Evolutionary conservation across 768 basidiomycete genomes (phyloP).

Genomic region (Gyrodon lividus): DNA sequence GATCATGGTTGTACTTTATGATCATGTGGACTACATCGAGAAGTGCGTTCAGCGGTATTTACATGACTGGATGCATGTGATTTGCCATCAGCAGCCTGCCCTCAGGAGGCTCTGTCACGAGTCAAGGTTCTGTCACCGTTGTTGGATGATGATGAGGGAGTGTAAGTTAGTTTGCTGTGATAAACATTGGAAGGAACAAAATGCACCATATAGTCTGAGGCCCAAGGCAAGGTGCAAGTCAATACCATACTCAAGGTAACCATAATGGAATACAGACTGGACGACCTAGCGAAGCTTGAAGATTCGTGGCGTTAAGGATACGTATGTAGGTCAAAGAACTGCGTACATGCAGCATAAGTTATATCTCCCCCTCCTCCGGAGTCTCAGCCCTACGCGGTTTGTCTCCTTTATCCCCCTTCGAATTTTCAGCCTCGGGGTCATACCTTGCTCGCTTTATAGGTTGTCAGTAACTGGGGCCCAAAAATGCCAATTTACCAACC

Average conservation of each 20-base stretch:
- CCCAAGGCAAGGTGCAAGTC: neutral
- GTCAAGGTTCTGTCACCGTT: no score
- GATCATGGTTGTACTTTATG: no score
- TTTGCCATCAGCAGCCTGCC: no score
- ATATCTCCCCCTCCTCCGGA: conserved; percentile 89
- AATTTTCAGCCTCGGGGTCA: conserved; percentile 45
- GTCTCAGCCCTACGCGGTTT: conserved; percentile 60
- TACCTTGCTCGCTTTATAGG: conserved; percentile 50
- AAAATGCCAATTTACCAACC: conserved; percentile 37
- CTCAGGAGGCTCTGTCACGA: no score
- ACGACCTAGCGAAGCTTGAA: neutral
- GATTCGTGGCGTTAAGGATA: conserved; percentile 2
- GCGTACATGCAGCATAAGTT: conserved; percentile 21
- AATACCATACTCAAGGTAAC: neutral
- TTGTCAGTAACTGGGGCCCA: conserved; percentile 11
- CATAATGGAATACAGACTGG: neutral
- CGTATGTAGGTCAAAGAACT: neutral
- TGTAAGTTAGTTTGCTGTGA: no score
- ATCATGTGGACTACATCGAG: no score
- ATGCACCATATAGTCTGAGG: no score
- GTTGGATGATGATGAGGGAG: no score
- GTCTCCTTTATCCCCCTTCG: conserved; percentile 41
- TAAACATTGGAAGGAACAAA: no score
- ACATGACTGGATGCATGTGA: no score
- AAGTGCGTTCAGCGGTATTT: no score